These are phyloP conservation scores for Nemania sp. DNA, from an alignment of 2,329 filamentous ascomycete genomes.

Conservation along the genomic window DNA sequence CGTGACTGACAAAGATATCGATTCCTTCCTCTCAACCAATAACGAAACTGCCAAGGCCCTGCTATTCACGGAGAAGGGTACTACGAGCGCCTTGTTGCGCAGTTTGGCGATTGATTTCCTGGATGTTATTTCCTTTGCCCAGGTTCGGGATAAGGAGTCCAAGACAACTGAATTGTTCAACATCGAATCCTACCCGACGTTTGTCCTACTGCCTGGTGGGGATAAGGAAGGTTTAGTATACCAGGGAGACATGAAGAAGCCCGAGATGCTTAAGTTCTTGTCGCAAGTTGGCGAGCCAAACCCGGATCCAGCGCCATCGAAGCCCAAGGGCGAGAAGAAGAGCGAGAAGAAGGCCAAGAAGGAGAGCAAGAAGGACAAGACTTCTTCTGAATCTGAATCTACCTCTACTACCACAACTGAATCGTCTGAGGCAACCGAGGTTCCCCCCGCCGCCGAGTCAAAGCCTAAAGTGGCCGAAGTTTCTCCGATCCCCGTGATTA, in stretches of 20 bases:
- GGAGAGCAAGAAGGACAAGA: slow-evolving; percentile 52
- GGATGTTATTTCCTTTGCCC: slow-evolving; percentile 80
- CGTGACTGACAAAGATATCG: slow-evolving; percentile 82
- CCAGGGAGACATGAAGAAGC: slow-evolving; percentile 87
- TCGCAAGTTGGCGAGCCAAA: slow-evolving; percentile 83
- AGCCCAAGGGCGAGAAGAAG: slow-evolving; percentile 47
- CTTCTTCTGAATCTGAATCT: slow-evolving; percentile 46
- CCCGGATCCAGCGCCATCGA: slow-evolving; percentile 66
- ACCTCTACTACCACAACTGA: slow-evolving; percentile 56
- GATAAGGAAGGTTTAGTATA: slow-evolving; percentile 78
- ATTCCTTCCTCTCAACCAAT: slow-evolving; percentile 76
- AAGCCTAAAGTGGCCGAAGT: slow-evolving; percentile 64
- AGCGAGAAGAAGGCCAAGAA: slow-evolving; percentile 53
- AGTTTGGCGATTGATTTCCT: slow-evolving; percentile 92
- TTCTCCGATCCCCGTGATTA: slow-evolving; percentile 73
- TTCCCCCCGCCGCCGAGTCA: slow-evolving; percentile 54
- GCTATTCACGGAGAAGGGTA: slow-evolving; percentile 93
- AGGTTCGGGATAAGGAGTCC: slow-evolving; percentile 85
- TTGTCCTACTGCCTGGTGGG: slow-evolving; percentile 82
- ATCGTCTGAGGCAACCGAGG: slow-evolving; percentile 54
- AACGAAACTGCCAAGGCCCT: slow-evolving; percentile 84
- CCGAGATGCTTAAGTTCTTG: slow-evolving; percentile 83
- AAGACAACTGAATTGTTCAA: slow-evolving; percentile 78
- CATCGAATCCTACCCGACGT: slow-evolving; percentile 80
- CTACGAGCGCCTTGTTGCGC: slow-evolving; percentile 83